These are phyloP conservation scores for Russula earlei DNA, from an alignment of 768 basidiomycete genomes.

Conservation along the genomic window DNA sequence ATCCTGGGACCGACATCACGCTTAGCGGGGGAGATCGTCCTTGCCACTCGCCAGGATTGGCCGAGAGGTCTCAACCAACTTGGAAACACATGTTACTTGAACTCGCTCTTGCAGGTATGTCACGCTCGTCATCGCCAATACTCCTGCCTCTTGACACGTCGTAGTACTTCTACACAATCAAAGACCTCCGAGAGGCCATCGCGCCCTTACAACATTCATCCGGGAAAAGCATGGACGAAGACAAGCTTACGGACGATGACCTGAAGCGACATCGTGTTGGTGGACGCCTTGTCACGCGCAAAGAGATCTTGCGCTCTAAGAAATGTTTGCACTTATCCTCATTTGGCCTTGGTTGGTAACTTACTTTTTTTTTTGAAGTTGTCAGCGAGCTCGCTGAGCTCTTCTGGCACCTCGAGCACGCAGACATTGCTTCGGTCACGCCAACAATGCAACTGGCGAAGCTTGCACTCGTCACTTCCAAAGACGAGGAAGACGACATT, in stretches of 20 bases:
- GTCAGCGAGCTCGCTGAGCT: conserved; percentile 70
- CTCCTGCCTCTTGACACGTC: background rate
- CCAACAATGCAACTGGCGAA: conserved; percentile 84
- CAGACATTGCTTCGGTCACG: conserved; percentile 58
- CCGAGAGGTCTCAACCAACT: conserved; percentile 84
- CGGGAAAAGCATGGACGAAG: conserved; percentile 48
- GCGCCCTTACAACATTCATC: conserved; percentile 46
- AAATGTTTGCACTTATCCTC: conserved; percentile 46
- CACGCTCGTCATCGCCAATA: background rate
- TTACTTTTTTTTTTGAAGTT: conserved; percentile 42
- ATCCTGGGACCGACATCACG: background rate
- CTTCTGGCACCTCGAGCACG: conserved; percentile 67
- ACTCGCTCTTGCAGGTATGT: conserved; percentile 62
- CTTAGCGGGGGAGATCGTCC: conserved; percentile 56
- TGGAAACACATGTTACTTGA: conserved; percentile 83
- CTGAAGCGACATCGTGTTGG: conserved; percentile 80
- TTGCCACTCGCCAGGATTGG: conserved; percentile 49
- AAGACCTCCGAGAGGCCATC: conserved; percentile 73
- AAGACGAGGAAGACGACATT: conserved; percentile 79
- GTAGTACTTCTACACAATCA: conserved; percentile 95
- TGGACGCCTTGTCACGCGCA: conserved; percentile 68
- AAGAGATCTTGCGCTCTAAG: conserved; percentile 76
- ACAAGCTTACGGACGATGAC: conserved; percentile 72
- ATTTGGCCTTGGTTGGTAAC: conserved; percentile 10
- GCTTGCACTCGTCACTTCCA: conserved; percentile 80